Percentiles rank a stretch among this genome's conserved stretches.
Evolutionary conservation across 2,329 filamentous ascomycete genomes (phyloP).

Genomic region (Penicillium sp.): DNA sequence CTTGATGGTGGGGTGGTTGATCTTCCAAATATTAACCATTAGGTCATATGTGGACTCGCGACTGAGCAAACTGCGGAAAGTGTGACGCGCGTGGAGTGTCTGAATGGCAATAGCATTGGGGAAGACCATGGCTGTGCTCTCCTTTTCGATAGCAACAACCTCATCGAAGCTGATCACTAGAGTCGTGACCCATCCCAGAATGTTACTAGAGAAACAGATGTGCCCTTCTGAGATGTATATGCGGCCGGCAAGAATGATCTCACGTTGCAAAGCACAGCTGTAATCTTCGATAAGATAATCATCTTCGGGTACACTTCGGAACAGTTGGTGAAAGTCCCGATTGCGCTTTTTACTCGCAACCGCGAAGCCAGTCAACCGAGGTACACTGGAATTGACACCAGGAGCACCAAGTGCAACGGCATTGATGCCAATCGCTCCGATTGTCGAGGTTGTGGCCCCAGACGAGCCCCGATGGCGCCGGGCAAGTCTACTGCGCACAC

Average conservation of each 20-base stretch:
- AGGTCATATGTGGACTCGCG: constrained; percentile 95
- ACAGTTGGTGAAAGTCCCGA: constrained; percentile 87
- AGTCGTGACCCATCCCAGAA: constrained; percentile 96
- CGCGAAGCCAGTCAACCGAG: constrained; percentile 89
- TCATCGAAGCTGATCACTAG: constrained; percentile 98
- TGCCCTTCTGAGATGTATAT: constrained; percentile 97
- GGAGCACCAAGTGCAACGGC: constrained; percentile 69
- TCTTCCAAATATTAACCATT: constrained; percentile 97
- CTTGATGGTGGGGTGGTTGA: constrained; percentile 86
- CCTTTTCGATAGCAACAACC: constrained; percentile 94
- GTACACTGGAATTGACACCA: constrained; percentile 57
- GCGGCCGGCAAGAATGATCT: constrained; percentile 90
- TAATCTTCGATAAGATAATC: constrained; percentile 99
- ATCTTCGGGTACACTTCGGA: constrained; percentile 95
- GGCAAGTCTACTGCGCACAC: constrained; percentile 64
- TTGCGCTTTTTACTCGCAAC: constrained; percentile 96
- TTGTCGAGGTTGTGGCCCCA: constrained; percentile 64
- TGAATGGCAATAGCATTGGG: constrained; percentile 97
- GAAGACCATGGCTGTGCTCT: constrained; percentile 91
- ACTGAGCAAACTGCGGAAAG: constrained; percentile 93
- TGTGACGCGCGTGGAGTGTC: constrained; percentile 89
- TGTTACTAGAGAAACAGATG: constrained; percentile 98
- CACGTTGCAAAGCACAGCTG: constrained; percentile 90
- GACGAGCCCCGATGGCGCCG: constrained; percentile 81
- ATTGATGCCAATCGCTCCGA: constrained; percentile 71